Evolutionary conservation across 169 alveolate genomes (phyloP).

Genomic region (Besnoitia besnoiti): DNA sequence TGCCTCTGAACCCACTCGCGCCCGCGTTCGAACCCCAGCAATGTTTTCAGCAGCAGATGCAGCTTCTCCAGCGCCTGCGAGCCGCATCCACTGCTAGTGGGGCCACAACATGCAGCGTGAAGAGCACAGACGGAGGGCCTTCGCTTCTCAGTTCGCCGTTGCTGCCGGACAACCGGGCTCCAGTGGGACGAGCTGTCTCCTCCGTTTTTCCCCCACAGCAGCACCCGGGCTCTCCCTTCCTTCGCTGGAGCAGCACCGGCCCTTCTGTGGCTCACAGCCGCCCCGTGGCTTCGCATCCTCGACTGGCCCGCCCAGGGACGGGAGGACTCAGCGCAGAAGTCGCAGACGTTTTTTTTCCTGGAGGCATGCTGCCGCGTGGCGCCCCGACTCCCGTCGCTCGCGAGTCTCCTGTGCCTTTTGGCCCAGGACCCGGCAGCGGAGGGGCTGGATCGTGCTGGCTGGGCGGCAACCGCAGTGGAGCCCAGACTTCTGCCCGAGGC

Average conservation of each 20-base stretch:
- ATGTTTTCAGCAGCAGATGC: background rate
- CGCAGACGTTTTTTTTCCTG: no score
- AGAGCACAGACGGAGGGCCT: background rate
- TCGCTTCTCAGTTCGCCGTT: background rate
- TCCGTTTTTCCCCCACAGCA: background rate
- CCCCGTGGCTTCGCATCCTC: background rate
- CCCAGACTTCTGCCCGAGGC: background rate
- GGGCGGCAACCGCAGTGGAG: background rate
- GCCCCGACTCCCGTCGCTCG: no score
- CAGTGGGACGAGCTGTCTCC: background rate
- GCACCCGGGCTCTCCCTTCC: background rate
- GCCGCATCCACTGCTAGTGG: background rate
- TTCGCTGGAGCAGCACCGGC: background rate
- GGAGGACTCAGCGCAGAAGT: background rate
- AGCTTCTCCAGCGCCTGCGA: background rate
- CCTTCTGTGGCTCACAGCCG: background rate
- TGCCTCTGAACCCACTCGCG: background rate
- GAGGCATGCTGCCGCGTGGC: no score
- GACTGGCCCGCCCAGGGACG: background rate
- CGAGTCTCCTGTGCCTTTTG: background rate
- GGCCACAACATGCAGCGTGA: background rate
- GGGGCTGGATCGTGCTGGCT: background rate
- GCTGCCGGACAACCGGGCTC: background rate
- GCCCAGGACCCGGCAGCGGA: background rate
- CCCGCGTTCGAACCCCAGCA: conserved; percentile 14